These are phyloP conservation scores for Gossypium anomalum DNA, from an alignment of 345 rosid genomes.

Conservation along the genomic window DNA sequence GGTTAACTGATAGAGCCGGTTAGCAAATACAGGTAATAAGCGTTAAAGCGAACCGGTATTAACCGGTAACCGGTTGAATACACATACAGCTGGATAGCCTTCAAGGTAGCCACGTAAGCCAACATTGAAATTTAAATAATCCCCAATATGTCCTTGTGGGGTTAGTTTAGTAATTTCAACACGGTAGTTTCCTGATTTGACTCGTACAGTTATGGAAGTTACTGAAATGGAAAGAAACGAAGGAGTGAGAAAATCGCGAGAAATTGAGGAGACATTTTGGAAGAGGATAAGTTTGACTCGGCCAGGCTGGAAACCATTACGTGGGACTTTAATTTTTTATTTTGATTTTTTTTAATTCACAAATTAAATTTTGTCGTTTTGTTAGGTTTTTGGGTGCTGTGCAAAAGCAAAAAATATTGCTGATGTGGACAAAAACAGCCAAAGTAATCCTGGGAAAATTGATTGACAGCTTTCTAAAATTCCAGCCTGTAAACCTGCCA, in stretches of 20 bases:
- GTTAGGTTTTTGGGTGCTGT: not conserved
- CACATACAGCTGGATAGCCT: conserved; percentile 23
- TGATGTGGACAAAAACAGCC: conserved; percentile 33
- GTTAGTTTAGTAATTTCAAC: not conserved
- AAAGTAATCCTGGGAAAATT: conserved; percentile 17
- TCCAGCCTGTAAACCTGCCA: conserved; percentile 37
- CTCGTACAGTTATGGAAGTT: conserved; percentile 23
- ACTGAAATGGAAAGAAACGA: not conserved
- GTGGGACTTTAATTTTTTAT: not conserved
- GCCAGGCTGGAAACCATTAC: conserved; percentile 42
- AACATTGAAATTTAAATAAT: conserved; percentile 12
- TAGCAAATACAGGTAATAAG: conserved; percentile 8
- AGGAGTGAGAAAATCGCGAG: conserved; percentile 5
- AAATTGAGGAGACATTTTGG: conserved; percentile 2
- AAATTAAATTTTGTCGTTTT: conserved; percentile 4
- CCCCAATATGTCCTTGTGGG: not conserved
- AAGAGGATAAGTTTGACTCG: conserved; percentile 24
- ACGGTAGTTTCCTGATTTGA: conserved; percentile 14
- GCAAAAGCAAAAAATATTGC: not conserved
- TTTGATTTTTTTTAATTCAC: no score
- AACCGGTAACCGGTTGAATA: conserved; percentile 25
- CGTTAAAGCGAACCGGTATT: conserved; percentile 14
- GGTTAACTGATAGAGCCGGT: conserved; percentile 33
- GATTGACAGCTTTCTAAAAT: conserved; percentile 19
- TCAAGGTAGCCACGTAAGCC: conserved; percentile 23